Base-by-base conservation (phyloP, 352 stramenopile genomes). In the Phytophthora gonapodyides region DNA sequence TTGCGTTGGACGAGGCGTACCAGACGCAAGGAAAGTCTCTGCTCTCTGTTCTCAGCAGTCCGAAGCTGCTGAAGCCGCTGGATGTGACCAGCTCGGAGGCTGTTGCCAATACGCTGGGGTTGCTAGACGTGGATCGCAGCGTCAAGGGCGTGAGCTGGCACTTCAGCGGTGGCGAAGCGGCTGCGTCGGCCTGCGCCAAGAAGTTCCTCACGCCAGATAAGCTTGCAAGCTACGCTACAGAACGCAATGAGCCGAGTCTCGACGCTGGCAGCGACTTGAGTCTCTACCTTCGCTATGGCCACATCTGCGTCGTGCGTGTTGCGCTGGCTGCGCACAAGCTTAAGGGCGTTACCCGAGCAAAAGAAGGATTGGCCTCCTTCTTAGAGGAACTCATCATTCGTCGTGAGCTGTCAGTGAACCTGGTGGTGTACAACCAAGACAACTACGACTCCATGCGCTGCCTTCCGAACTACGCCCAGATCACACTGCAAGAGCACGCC, bases 371-470 rank as follows among this genome's bases (percentile, higher is more conserved):
- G 10, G 87, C 97, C 10, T 85, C 89, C 27, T 99, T 98, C 71
- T 78, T 99, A 1, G 98, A 99, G 83, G 97, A 99, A 76, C 78
- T 97, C 34, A 94, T 99, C 19, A 91, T 99, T 7, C 93, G 98
- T 3, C 78, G 96, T 15, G 98, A 99, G 73, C 71, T 99, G 8
- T 91, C 94, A 1, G 89, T 99, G 69, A 99, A 99, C 72, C 96
- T 98, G 74, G 93, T 96, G 21, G 98, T 96, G 43, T 99, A 97
- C 77, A 98, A 98, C 65, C 58, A 84, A 37, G 69, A 89, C 27
- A 99, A 99, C 73, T 99, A 99, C 76, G 97, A 99, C 73, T 91
- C 80, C 0, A 82, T 99, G 43, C 80, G 69, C 12, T 79, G 95
- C 62, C 50, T 98, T 72, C 62, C 88, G 2, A 81, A 81, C 34